Evolutionary conservation across 805 yeast genomes (phyloP).

Genomic region (Wickerhamiella allomyrinae): DNA sequence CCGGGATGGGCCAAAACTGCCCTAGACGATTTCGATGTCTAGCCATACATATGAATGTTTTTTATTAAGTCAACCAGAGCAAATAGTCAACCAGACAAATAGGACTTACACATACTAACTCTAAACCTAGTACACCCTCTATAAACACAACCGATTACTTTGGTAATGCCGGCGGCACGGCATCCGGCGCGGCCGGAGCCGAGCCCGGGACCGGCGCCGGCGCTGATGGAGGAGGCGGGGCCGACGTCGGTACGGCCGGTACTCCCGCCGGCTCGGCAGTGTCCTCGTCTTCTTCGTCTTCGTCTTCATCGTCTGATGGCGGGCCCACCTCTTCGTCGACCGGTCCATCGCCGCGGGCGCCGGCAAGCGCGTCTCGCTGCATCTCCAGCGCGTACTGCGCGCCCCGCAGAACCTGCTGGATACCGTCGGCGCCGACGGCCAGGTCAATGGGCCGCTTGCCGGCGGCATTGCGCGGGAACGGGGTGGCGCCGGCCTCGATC

Average conservation of each 20-base stretch:
- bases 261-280: slow-evolving; percentile 8
- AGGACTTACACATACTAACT: too few relatives aligned
- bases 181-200: slow-evolving; percentile 1
- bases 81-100: too few relatives aligned
- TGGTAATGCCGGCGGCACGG: slow-evolving; percentile 1
- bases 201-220: slow-evolving; percentile 3
- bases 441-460: slow-evolving; percentile 68
- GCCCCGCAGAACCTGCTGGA: slow-evolving; percentile 53
- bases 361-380: slow-evolving; percentile 10
- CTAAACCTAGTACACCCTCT: too few relatives aligned
- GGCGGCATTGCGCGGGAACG: slow-evolving; percentile 36
- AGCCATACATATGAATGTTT: neutral
- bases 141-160: neutral
- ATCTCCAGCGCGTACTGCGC: slow-evolving; percentile 43
- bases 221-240: neutral
- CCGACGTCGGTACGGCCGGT: neutral
- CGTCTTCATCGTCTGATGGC: slow-evolving; percentile 11
- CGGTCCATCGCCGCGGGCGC: slow-evolving; percentile 6
- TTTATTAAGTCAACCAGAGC: neutral
- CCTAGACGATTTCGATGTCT: slow-evolving; percentile 9
- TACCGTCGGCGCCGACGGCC: slow-evolving; percentile 38
- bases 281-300: slow-evolving; percentile 10
- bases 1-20: slow-evolving; percentile 15
- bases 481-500: slow-evolving; percentile 85
- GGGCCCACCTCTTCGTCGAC: slow-evolving; percentile 3